Evolutionary conservation across 345 rosid species (phyloP).

Genomic region (thale cress (Arabidopsis thaliana)): TAIR10.1 NC_003075.7:5982001-5982500

Average conservation of each 20-base stretch:
- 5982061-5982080: neutral
- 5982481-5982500: slow-evolving; percentile 6
- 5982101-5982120: neutral
- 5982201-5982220: neutral
- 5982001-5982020: neutral
- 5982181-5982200: neutral
- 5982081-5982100: neutral
- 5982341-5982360: neutral
- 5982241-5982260: neutral
- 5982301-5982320: slow-evolving; percentile 6
- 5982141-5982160: neutral
- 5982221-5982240: neutral
- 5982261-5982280: neutral
- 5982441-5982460: neutral
- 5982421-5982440: neutral
- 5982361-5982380: neutral
- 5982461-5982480: neutral
- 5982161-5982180: neutral
- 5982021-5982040: neutral
- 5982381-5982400: neutral
- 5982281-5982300: neutral
- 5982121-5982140: neutral
- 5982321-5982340: slow-evolving; percentile 25
- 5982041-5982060: neutral
- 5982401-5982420: slow-evolving; percentile 17